Conservation (phyloP, 2,329 filamentous ascomycete species). For the Colletotrichum spaethianum region DNA sequence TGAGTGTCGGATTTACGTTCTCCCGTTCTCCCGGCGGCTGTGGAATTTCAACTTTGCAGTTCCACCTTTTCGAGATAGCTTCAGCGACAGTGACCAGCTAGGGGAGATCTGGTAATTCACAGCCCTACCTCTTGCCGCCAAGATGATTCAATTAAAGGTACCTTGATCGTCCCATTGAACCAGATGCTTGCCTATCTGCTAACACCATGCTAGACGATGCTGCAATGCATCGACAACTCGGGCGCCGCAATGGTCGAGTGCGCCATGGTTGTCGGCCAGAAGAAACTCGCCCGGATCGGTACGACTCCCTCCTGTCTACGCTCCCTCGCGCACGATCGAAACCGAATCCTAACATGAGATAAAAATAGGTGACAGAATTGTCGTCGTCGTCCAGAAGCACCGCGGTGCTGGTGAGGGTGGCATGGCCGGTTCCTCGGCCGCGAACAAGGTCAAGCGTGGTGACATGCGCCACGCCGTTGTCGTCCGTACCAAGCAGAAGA, state of each 20-base stretch:
- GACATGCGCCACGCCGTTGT: constrained; percentile 97
- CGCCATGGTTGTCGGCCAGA: constrained; percentile 91
- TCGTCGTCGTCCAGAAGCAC: constrained; percentile 98
- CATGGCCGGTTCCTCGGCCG: constrained; percentile 79
- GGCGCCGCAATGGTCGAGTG: constrained; percentile 98
- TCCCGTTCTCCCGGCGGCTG: neutral
- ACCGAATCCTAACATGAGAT: constrained; percentile 60
- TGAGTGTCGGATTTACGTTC: neutral
- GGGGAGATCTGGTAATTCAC: constrained; percentile 27
- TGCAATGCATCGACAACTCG: constrained; percentile 99
- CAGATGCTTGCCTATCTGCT: neutral
- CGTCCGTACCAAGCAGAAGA: constrained; percentile 90
- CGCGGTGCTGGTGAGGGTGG: constrained; percentile 81
- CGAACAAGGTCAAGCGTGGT: constrained; percentile 95
- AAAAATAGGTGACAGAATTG: constrained; percentile 89
- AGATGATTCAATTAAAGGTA: constrained; percentile 94
- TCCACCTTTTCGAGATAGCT: constrained; percentile 39
- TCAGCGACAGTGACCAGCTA: constrained; percentile 15
- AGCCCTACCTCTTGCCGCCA: constrained; percentile 55
- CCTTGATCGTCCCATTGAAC: neutral
- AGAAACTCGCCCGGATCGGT: constrained; percentile 91
- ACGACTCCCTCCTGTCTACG: constrained; percentile 49
- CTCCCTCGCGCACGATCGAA: neutral
- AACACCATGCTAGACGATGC: constrained; percentile 78
- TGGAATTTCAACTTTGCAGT: constrained; percentile 35